These are phyloP conservation scores for Salix suchowensis DNA, from an alignment of 345 rosid genomes.

Conservation along the genomic window DNA sequence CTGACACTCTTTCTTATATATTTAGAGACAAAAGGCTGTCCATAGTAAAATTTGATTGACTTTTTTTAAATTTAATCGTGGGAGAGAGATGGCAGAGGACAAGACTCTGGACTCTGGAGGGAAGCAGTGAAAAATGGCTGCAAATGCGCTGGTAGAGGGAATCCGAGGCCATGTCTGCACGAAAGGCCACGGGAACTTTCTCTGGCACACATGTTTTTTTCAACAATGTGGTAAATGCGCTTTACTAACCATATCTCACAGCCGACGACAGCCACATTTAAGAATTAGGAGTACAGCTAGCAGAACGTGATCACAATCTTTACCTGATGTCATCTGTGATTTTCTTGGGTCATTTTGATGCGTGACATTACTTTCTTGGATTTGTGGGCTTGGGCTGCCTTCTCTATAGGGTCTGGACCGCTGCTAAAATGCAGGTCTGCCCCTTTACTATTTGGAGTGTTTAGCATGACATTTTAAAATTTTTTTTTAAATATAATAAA, in stretches of 20 bases:
- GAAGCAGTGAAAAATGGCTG: slow-evolving; percentile 23
- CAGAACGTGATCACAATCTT: neutral
- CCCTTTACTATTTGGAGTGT: too few relatives aligned
- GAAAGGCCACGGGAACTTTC: slow-evolving; percentile 13
- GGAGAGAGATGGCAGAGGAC: neutral
- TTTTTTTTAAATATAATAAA: too few relatives aligned
- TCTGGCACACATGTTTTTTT: too few relatives aligned
- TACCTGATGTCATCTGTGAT: too few relatives aligned
- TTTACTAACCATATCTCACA: too few relatives aligned
- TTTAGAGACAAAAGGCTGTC: slow-evolving; percentile 9
- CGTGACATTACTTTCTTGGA: neutral
- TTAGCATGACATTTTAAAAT: too few relatives aligned
- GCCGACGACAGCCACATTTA: too few relatives aligned
- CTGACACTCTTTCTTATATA: neutral
- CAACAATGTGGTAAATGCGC: too few relatives aligned
- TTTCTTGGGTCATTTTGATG: neutral
- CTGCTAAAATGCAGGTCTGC: neutral
- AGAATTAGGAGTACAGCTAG: too few relatives aligned
- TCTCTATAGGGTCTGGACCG: neutral
- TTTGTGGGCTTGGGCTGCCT: neutral
- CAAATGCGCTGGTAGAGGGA: slow-evolving; percentile 16
- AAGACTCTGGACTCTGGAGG: neutral
- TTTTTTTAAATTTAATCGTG: slow-evolving; percentile 2
- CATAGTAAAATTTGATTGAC: slow-evolving; percentile 2
- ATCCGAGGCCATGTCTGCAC: neutral